A percentile compares a stretch with the other conserved stretches of the same genome.
These are phyloP conservation scores for Penicillium parvum DNA, from an alignment of 495 filamentous ascomycete genomes.

Conservation along the genomic window DNA sequence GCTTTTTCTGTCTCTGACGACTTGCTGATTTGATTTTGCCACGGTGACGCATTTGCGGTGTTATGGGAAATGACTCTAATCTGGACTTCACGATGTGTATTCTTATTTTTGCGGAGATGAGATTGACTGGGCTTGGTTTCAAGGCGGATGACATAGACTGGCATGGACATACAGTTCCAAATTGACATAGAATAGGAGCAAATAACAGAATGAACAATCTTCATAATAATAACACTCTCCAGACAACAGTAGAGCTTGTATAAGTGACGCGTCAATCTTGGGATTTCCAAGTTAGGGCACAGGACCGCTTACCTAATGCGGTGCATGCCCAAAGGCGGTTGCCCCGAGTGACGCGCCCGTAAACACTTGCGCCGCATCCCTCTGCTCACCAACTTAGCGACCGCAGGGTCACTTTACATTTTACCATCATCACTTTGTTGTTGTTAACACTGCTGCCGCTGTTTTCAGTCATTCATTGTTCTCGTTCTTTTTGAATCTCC, in stretches of 20 bases:
- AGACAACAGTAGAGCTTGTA: not conserved
- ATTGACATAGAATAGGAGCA: conserved; percentile 9
- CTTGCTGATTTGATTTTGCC: conserved; percentile 2
- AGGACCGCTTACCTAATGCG: conserved; percentile 10
- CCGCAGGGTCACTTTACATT: conserved; percentile 24
- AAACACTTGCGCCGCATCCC: conserved; percentile 29
- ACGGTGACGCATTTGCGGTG: conserved; percentile 13
- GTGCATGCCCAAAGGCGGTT: conserved; percentile 32
- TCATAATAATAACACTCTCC: too few species aligned
- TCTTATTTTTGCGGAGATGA: conserved; percentile 9
- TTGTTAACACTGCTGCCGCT: too few species aligned
- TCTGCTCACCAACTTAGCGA: conserved; percentile 25
- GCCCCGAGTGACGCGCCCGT: conserved; percentile 45
- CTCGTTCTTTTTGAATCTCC: conserved; percentile 14
- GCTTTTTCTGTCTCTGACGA: conserved; percentile 1
- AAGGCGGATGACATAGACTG: conserved; percentile 13
- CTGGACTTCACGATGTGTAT: conserved; percentile 15
- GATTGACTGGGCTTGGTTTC: conserved; percentile 4
- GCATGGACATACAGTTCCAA: conserved; percentile 2
- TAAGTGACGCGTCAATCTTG: conserved; percentile 3
- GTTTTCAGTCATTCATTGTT: conserved; percentile 11
- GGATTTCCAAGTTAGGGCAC: conserved; percentile 1
- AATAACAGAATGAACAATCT: conserved; percentile 10
- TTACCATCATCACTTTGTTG: conserved; percentile 3
- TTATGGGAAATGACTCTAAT: not conserved